Conservation (phyloP, 345 rosid species). For the Hibiscus syriacus region DNA sequence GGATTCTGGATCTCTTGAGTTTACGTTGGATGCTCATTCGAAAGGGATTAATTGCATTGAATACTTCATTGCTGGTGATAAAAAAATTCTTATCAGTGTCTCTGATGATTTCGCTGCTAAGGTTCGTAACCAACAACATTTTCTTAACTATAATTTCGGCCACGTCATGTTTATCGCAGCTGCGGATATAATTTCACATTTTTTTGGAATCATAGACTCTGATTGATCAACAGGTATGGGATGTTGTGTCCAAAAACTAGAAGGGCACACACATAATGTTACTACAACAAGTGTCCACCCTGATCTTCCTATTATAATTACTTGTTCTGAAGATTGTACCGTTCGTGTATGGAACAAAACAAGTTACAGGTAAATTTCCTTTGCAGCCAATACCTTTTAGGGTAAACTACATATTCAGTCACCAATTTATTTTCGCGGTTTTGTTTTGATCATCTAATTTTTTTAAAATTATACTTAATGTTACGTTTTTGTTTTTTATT, state of each 20-base stretch:
- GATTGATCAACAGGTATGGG: conserved; percentile 56
- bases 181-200: neutral
- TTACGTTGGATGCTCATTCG: conserved; percentile 72
- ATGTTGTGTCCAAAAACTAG: conserved; percentile 69
- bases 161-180: neutral
- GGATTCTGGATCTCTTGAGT: conserved; percentile 68
- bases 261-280: conserved; percentile 86
- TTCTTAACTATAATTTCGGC: neutral
- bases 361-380: conserved; percentile 88
- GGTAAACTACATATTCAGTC: too few species aligned
- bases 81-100: conserved; percentile 67
- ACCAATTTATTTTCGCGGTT: too few species aligned
- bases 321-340: conserved; percentile 86
- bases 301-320: conserved; percentile 71
- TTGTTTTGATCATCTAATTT: too few species aligned
- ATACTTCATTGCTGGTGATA: conserved; percentile 69
- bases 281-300: conserved; percentile 79
- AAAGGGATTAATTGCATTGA: conserved; percentile 88
- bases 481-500: too few species aligned
- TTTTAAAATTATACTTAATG: too few species aligned
- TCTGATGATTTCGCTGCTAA: conserved; percentile 90
- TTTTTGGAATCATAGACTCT: neutral
- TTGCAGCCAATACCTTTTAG: too few species aligned
- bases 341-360: conserved; percentile 78
- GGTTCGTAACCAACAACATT: conserved; percentile 35